A percentile compares a stretch with the other conserved stretches of the same genome.
Evolutionary conservation across 148 eudicot genomes (phyloP).

Genomic region (Limonium bicolor): DNA sequence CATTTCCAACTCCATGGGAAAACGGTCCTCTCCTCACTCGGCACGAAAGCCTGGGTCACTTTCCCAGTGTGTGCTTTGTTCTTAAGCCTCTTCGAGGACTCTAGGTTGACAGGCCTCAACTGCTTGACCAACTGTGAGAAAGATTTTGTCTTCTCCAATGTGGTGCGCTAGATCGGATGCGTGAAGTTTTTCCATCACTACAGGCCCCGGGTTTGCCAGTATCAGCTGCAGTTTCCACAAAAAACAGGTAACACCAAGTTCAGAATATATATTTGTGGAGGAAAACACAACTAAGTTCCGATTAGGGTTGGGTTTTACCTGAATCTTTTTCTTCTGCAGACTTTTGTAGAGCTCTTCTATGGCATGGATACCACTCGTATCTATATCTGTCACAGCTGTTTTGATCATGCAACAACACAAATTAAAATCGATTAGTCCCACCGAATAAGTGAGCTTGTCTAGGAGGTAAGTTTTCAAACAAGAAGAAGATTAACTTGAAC

Average conservation of each 20-base stretch:
- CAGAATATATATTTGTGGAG: neutral
- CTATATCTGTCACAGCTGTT: slow-evolving; percentile 74
- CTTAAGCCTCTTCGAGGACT: slow-evolving; percentile 19
- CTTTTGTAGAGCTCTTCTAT: slow-evolving; percentile 41
- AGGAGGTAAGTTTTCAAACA: neutral
- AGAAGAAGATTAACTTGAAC: neutral
- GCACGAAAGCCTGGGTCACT: too few species aligned
- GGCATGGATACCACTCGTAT: slow-evolving; percentile 63
- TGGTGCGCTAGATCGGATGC: slow-evolving; percentile 20
- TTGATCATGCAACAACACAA: slow-evolving; percentile 4
- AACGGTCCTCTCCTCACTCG: too few species aligned
- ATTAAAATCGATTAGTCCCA: too few species aligned
- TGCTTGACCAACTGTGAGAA: slow-evolving; percentile 47
- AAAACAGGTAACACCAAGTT: neutral
- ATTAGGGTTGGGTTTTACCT: slow-evolving; percentile 27
- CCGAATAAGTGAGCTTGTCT: neutral
- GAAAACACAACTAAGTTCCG: neutral
- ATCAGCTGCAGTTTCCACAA: slow-evolving; percentile 23
- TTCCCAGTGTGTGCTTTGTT: neutral
- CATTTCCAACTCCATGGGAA: too few species aligned
- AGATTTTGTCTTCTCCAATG: slow-evolving; percentile 46
- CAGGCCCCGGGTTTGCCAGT: slow-evolving; percentile 44
- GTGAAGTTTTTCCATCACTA: slow-evolving; percentile 38
- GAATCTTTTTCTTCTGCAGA: slow-evolving; percentile 35
- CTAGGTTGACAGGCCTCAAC: slow-evolving; percentile 23